Evolutionary conservation across 208 protist genomes (phyloP).

Genomic region (Leishmania amazonensis): DNA sequence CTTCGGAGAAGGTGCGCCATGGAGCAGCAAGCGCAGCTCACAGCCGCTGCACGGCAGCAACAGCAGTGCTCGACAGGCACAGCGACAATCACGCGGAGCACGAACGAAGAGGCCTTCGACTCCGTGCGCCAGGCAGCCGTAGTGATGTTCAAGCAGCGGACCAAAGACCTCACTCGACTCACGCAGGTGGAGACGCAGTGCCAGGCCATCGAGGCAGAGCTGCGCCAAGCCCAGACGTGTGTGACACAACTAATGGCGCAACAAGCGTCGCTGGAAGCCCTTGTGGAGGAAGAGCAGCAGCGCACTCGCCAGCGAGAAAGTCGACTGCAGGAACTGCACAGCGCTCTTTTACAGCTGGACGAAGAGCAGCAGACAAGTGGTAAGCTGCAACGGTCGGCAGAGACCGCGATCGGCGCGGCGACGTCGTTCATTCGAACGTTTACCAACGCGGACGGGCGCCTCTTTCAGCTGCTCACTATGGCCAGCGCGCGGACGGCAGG

Average conservation of each 20-base stretch:
- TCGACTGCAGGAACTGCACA: constrained; percentile 51
- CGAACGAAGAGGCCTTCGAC: constrained; percentile 55
- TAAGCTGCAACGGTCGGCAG: constrained; percentile 39
- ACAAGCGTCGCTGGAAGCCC: constrained; percentile 55
- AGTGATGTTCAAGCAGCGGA: constrained; percentile 84
- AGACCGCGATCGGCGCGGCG: constrained; percentile 32
- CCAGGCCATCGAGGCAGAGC: constrained; percentile 23
- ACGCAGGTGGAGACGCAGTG: constrained; percentile 36
- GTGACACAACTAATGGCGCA: constrained; percentile 46
- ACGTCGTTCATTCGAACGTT: constrained; percentile 38
- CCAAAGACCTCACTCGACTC: constrained; percentile 78
- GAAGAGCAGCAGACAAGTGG: constrained; percentile 48
- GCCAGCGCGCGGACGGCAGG: constrained; percentile 34
- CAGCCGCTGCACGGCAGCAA: background rate
- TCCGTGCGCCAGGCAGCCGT: constrained; percentile 70
- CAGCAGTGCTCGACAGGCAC: background rate
- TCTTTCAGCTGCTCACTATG: constrained; percentile 48
- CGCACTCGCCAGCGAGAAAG: constrained; percentile 46
- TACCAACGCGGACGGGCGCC: constrained; percentile 30
- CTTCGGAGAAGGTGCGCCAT: background rate
- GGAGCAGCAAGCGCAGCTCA: constrained; percentile 9
- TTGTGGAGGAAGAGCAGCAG: constrained; percentile 59
- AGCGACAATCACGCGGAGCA: background rate
- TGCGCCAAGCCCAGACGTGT: constrained; percentile 34
- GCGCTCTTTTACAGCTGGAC: constrained; percentile 50